A percentile compares a stretch with the other conserved stretches of the same genome.
phyloP scores from a whole-genome alignment of 1,139 yeast species.

The Magnusiomyces starmeri region DNA sequence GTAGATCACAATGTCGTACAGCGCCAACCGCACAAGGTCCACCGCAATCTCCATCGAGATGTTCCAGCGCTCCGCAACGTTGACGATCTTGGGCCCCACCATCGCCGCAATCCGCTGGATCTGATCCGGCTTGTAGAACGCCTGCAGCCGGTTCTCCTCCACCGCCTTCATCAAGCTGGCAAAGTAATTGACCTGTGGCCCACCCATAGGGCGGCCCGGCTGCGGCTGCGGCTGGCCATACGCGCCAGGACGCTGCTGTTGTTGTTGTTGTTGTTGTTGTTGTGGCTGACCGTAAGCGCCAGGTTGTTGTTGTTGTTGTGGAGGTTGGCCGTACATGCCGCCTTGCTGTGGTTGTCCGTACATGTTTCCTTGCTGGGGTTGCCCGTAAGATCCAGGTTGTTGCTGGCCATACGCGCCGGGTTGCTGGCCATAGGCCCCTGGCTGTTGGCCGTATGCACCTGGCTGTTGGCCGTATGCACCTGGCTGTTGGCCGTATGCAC shows the following conservation, averaged over 20 bases:
- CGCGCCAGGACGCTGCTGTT: conserved; percentile 10
- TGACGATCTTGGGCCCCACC: conserved; percentile 24
- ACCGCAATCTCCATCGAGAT: conserved; percentile 31
- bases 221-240: conserved; percentile 17
- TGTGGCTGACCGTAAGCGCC: conserved; percentile 17
- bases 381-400: conserved; percentile 6
- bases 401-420: conserved; percentile 13
- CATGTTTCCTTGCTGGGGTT: neutral
- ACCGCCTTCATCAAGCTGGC: conserved; percentile 27
- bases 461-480: conserved; percentile 17
- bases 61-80: conserved; percentile 27
- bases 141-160: conserved; percentile 28
- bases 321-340: conserved; percentile 25
- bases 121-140: conserved; percentile 31
- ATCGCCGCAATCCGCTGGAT: conserved; percentile 28
- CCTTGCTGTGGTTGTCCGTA: conserved; percentile 8
- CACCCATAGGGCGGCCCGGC: conserved; percentile 1
- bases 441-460: conserved; percentile 9
- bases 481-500: conserved; percentile 12
- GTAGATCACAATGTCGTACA: conserved; percentile 31
- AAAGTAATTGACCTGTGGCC: conserved; percentile 18
- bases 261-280: conserved; percentile 11
- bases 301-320: conserved; percentile 11
- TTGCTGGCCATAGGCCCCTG: conserved; percentile 10
- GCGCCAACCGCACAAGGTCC: conserved; percentile 30